A percentile compares a stretch with the other conserved stretches of the same genome.
Conservation (phyloP, 495 filamentous ascomycete genomes). For the Lichenothelia convexa region DNA sequence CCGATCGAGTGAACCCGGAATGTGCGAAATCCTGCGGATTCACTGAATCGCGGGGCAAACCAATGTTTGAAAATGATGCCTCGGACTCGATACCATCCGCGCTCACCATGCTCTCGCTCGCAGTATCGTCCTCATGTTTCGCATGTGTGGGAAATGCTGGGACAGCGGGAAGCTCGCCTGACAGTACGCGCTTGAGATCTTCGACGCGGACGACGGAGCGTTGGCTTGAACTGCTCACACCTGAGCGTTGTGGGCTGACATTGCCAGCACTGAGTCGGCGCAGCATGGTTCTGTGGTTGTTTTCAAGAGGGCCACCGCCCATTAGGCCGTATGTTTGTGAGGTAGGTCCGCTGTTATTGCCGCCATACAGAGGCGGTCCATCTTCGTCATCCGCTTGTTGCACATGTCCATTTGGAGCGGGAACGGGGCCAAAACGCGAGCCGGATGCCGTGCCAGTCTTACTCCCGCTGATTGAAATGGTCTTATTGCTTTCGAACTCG, state of each 20-base stretch:
- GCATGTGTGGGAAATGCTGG: background rate
- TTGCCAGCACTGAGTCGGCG: background rate
- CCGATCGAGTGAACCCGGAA: too few relatives aligned
- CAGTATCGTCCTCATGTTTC: constrained; percentile 10
- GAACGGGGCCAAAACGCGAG: constrained; percentile 3
- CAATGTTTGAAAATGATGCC: too few relatives aligned
- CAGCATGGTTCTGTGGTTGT: background rate
- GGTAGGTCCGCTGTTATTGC: background rate
- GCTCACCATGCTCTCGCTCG: constrained; percentile 18
- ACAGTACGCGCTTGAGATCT: constrained; percentile 61
- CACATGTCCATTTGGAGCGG: constrained; percentile 6
- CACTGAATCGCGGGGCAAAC: too few relatives aligned
- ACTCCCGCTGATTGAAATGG: constrained; percentile 54
- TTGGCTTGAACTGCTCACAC: constrained; percentile 29
- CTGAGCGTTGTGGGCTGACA: constrained; percentile 3
- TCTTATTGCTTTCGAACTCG: constrained; percentile 46
- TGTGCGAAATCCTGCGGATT: too few relatives aligned
- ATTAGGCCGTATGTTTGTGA: constrained; percentile 1
- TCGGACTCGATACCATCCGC: too few relatives aligned
- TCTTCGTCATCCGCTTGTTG: constrained; percentile 21
- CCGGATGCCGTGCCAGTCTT: constrained; percentile 28
- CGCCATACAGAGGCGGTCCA: constrained; percentile 4
- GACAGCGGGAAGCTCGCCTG: constrained; percentile 22
- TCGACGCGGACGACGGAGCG: constrained; percentile 61
- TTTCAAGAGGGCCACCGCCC: background rate